Conservation (phyloP, 2,329 filamentous ascomycete genomes). For the Cadophora sp. region DNA sequence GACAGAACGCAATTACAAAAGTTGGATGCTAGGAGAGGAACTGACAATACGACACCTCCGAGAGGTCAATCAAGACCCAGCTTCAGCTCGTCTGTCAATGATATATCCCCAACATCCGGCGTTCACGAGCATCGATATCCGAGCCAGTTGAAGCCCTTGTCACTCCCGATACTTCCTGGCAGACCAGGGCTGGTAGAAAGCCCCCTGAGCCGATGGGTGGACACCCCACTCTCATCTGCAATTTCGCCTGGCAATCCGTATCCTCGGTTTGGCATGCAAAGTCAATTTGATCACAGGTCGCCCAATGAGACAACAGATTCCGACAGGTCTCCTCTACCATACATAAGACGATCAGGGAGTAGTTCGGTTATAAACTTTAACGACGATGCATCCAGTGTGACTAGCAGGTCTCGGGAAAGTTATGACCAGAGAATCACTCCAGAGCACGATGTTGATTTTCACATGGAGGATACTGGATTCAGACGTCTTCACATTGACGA, state of each 20-base stretch:
- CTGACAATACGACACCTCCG: conserved; percentile 45
- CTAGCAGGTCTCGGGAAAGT: conserved; percentile 62
- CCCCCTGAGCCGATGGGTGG: conserved; percentile 44
- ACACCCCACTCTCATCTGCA: conserved; percentile 41
- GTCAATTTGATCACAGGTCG: conserved; percentile 42
- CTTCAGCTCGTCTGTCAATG: conserved; percentile 44
- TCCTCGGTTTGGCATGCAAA: conserved; percentile 33
- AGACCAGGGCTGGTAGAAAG: conserved; percentile 42
- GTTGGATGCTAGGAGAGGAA: conserved; percentile 42
- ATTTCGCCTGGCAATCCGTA: conserved; percentile 41
- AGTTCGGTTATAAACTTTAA: conserved; percentile 49
- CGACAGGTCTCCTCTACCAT: conserved; percentile 43
- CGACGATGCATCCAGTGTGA: conserved; percentile 58
- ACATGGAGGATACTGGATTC: conserved; percentile 60
- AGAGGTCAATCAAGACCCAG: conserved; percentile 38
- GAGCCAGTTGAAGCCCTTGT: conserved; percentile 45
- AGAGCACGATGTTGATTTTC: conserved; percentile 51
- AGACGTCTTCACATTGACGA: conserved; percentile 60
- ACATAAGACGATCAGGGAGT: conserved; percentile 53
- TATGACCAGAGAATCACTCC: conserved; percentile 62
- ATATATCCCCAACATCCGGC: conserved; percentile 45
- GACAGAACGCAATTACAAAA: conserved; percentile 49
- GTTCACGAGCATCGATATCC: conserved; percentile 42
- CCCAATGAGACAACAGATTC: conserved; percentile 42
- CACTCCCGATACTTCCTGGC: conserved; percentile 44